Conservation (phyloP, 305 asterid genomes). For the Vinca major region DNA sequence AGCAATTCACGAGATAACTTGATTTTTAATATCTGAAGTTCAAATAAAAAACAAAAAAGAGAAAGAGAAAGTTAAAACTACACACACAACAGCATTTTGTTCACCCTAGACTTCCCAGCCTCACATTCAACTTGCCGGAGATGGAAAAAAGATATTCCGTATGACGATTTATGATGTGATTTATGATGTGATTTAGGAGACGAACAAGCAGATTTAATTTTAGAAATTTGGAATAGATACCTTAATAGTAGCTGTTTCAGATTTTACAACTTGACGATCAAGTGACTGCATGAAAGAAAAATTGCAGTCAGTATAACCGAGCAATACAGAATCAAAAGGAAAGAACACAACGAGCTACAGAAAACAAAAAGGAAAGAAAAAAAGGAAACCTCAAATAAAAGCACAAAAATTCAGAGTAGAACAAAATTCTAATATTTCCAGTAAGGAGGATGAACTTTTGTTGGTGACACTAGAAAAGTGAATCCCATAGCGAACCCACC, state of each 20-base stretch:
- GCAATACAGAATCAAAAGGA: neutral
- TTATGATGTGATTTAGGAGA: neutral
- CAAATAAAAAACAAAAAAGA: neutral
- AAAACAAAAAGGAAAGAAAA: neutral
- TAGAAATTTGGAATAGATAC: slow-evolving; percentile 26
- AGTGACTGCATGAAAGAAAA: slow-evolving; percentile 54
- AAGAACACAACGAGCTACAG: neutral
- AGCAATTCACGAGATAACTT: neutral
- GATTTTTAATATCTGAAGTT: neutral
- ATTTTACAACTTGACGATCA: slow-evolving; percentile 82
- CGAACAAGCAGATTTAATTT: neutral
- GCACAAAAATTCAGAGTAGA: no score
- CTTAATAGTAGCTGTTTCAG: slow-evolving; percentile 92
- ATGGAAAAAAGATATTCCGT: neutral
- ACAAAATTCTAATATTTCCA: no score
- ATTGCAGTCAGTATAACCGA: neutral
- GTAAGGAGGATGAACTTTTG: neutral
- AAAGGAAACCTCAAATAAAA: neutral
- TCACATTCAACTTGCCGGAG: neutral
- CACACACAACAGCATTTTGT: neutral
- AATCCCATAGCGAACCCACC: neutral
- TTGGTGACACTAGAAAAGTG: neutral
- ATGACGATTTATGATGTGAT: neutral
- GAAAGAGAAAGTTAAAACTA: no score
- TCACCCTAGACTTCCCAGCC: neutral